Evolutionary conservation across 140 eudicot genomes (phyloP).

Genomic region (Flaveria floridana): DNA sequence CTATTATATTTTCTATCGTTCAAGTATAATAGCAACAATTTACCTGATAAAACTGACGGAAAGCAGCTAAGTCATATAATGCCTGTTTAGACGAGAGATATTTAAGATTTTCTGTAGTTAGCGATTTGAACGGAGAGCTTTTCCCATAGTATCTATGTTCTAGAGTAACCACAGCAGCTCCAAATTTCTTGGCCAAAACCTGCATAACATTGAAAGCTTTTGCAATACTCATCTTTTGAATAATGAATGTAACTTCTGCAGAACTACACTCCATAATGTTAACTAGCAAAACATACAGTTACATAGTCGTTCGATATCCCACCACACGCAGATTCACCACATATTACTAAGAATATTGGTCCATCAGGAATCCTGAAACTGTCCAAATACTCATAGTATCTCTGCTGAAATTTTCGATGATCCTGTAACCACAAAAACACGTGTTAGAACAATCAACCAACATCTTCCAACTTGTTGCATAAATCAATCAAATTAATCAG

Average conservation of each 20-base stretch:
- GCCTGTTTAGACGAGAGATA: slow-evolving; percentile 96
- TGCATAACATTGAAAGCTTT: slow-evolving; percentile 35
- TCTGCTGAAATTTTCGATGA: slow-evolving; percentile 68
- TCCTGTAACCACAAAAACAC: slow-evolving; percentile 51
- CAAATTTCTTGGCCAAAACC: slow-evolving; percentile 94
- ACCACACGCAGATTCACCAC: slow-evolving; percentile 84
- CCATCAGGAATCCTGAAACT: slow-evolving; percentile 74
- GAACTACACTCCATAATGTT: slow-evolving; percentile 1
- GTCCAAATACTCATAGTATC: slow-evolving; percentile 76
- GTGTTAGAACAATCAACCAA: background rate
- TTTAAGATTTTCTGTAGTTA: slow-evolving; percentile 66
- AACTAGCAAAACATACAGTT: slow-evolving; percentile 47
- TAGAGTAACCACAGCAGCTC: slow-evolving; percentile 87
- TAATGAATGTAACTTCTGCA: background rate
- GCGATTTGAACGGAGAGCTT: slow-evolving; percentile 68
- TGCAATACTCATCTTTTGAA: background rate
- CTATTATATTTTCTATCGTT: background rate
- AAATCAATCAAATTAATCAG: background rate
- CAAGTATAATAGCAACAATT: slow-evolving; percentile 18
- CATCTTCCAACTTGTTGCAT: background rate
- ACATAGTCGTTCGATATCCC: slow-evolving; percentile 84
- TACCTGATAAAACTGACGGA: slow-evolving; percentile 90
- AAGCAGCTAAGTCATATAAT: slow-evolving; percentile 87
- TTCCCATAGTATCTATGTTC: slow-evolving; percentile 95
- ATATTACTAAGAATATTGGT: slow-evolving; percentile 75